These are phyloP conservation scores for Neurospora sp. DNA, from an alignment of 2,329 filamentous ascomycete species.

Conservation along the genomic window DNA sequence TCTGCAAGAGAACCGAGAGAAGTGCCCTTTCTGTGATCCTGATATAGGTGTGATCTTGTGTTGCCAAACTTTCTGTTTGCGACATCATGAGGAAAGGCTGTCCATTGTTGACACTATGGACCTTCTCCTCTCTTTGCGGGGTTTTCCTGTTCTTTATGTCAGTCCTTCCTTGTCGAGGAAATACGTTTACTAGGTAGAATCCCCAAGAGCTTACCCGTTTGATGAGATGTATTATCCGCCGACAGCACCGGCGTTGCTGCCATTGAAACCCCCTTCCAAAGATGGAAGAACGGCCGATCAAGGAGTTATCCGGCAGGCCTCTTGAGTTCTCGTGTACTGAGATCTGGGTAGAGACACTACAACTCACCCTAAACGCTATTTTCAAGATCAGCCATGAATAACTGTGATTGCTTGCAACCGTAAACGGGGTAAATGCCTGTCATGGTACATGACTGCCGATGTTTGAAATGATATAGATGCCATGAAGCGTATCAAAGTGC, in stretches of 20 bases:
- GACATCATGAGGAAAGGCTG: not conserved
- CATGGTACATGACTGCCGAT: not conserved
- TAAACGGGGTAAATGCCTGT: not conserved
- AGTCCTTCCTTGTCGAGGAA: not conserved
- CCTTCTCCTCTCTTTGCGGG: not conserved
- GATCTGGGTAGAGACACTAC: not conserved
- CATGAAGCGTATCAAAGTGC: not conserved
- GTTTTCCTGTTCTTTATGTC: not conserved
- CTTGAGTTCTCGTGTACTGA: not conserved
- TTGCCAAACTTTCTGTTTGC: not conserved
- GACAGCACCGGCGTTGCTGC: not conserved
- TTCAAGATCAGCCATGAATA: not conserved
- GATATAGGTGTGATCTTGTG: not conserved
- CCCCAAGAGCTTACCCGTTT: not conserved
- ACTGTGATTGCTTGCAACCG: not conserved
- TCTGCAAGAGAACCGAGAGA: not conserved
- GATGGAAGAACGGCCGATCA: not conserved
- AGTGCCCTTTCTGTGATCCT: not conserved
- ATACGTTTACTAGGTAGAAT: not conserved
- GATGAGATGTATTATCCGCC: not conserved
- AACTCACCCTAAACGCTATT: not conserved
- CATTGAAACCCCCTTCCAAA: not conserved
- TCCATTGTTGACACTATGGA: not conserved
- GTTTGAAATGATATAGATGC: not conserved
- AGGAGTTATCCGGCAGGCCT: not conserved